A percentile compares a stretch with the other conserved stretches of the same genome.
Conservation (phyloP, 2,329 filamentous ascomycete species). For the Plenodomus biglobosus region DNA sequence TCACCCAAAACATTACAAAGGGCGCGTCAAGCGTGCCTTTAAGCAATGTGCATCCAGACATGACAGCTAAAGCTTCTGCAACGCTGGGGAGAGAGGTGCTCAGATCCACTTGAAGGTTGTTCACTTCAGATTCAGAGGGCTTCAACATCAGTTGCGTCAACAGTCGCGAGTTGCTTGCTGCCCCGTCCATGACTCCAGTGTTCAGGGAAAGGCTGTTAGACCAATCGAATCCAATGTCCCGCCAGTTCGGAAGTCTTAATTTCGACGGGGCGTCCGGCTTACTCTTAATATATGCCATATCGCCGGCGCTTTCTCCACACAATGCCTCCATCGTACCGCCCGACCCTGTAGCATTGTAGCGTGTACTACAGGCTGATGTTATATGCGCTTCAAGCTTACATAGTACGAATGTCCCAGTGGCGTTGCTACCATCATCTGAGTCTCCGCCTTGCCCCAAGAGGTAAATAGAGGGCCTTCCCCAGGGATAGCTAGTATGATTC, state of each 20-base stretch:
- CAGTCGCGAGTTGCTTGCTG: conserved; percentile 49
- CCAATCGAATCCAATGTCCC: conserved; percentile 49
- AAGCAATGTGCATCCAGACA: conserved; percentile 67
- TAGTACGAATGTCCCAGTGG: conserved; percentile 57
- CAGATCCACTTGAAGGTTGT: conserved; percentile 44
- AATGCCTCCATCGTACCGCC: conserved; percentile 63
- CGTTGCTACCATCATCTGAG: conserved; percentile 19
- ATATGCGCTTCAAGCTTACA: conserved; percentile 67
- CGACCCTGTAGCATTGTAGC: conserved; percentile 47
- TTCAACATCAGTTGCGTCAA: conserved; percentile 49
- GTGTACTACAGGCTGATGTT: conserved; percentile 67
- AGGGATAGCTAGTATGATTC: conserved; percentile 39
- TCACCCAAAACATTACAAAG: conserved; percentile 56
- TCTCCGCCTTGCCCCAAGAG: conserved; percentile 53
- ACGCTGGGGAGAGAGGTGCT: conserved; percentile 62
- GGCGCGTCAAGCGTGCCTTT: conserved; percentile 61
- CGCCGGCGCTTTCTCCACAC: conserved; percentile 61
- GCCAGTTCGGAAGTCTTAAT: conserved; percentile 49
- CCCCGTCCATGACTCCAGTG: conserved; percentile 47
- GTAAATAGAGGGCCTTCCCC: conserved; percentile 62
- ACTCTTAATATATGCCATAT: conserved; percentile 57
- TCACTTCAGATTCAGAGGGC: conserved; percentile 10
- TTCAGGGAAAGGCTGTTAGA: conserved; percentile 48
- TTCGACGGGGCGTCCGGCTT: conserved; percentile 59
- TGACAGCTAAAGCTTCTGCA: conserved; percentile 72